These are phyloP conservation scores for Hanseniaspora sp. DNA, from an alignment of 1,139 yeast genomes.

Conservation along the genomic window DNA sequence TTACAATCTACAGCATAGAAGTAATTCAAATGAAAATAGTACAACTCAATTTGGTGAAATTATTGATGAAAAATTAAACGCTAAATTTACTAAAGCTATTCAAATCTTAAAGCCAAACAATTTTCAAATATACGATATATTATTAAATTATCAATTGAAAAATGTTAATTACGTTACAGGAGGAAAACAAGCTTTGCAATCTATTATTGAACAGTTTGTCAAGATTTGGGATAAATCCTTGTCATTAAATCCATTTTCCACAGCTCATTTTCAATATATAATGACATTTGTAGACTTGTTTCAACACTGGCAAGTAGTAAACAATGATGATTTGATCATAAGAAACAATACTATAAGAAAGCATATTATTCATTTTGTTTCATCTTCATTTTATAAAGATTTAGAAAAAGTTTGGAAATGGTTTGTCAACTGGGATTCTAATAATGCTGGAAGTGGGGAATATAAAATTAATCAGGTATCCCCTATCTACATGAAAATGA, in stretches of 20 bases:
- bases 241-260: conserved; percentile 6
- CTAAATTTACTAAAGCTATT: conserved; percentile 8
- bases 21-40: neutral
- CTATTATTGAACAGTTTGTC: conserved; percentile 11
- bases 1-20: conserved; percentile 2
- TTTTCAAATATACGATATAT: conserved; percentile 9
- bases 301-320: conserved; percentile 14
- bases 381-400: conserved; percentile 8
- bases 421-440: conserved; percentile 15
- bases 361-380: conserved; percentile 10
- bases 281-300: conserved; percentile 12
- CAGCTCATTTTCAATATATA: conserved; percentile 5
- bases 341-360: conserved; percentile 15
- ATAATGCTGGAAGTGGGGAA: conserved; percentile 14
- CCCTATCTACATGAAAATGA: conserved; percentile 14
- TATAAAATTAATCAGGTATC: conserved; percentile 14
- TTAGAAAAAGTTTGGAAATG: conserved; percentile 15
- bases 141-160: conserved; percentile 8
- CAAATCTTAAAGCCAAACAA: conserved; percentile 13
- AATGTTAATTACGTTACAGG: conserved; percentile 7
- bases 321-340: conserved; percentile 8
- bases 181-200: conserved; percentile 11
- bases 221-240: conserved; percentile 14
- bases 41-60: conserved; percentile 2
- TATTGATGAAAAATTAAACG: conserved; percentile 7